Evolutionary conservation across 2,329 filamentous ascomycete genomes (phyloP).

Genomic region (Arthrinium puccinioides): DNA sequence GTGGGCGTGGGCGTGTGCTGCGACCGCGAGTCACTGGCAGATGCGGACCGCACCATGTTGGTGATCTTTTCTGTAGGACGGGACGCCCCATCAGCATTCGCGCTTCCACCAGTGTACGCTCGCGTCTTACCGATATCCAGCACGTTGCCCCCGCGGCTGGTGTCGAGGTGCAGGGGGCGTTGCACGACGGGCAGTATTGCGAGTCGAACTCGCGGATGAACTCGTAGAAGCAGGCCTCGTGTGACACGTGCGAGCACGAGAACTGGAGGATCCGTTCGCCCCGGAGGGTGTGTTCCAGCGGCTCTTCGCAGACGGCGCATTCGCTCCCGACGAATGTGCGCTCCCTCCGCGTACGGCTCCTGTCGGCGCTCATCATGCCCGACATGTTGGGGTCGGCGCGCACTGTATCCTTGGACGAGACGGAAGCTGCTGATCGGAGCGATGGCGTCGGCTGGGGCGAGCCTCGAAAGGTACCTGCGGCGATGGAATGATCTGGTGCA

Average conservation of each 20-base stretch:
- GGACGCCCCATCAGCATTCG: conserved; percentile 12
- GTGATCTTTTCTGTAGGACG: conserved; percentile 76
- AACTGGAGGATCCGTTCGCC: conserved; percentile 94
- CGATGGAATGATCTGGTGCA: conserved; percentile 33
- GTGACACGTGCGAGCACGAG: conserved; percentile 92
- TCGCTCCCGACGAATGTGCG: conserved; percentile 92
- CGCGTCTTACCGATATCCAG: conserved; percentile 69
- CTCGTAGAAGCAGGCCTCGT: conserved; percentile 98
- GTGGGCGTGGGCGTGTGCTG: conserved; percentile 48
- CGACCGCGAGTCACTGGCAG: conserved; percentile 56
- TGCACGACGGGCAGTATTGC: conserved; percentile 89
- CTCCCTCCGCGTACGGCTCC: conserved; percentile 74
- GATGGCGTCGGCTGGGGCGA: conserved; percentile 25
- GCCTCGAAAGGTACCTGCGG: conserved; percentile 25
- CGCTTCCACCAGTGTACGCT: background rate
- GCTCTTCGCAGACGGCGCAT: conserved; percentile 95
- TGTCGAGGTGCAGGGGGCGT: conserved; percentile 85
- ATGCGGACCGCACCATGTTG: conserved; percentile 80
- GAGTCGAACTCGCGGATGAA: conserved; percentile 93
- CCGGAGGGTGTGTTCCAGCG: conserved; percentile 86
- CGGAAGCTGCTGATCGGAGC: conserved; percentile 30
- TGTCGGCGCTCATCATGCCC: conserved; percentile 65
- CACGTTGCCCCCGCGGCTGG: conserved; percentile 86
- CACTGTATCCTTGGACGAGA: conserved; percentile 27
- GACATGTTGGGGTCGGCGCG: conserved; percentile 35